phyloP scores from a whole-genome alignment of 345 rosid genomes.

The Murraya koenigii region DNA sequence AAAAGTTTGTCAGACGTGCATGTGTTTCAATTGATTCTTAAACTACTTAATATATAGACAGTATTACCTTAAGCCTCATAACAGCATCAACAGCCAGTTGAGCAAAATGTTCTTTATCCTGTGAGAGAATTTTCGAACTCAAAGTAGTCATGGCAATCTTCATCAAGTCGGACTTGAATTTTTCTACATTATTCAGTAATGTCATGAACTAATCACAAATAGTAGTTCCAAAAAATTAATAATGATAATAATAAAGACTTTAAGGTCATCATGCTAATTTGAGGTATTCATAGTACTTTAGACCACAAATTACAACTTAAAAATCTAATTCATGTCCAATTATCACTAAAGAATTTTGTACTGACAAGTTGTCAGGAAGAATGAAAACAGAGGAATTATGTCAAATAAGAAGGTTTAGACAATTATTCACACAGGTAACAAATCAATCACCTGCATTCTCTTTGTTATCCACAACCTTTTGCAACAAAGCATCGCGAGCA shows the following conservation, averaged over 20 bases:
- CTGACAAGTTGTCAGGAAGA: not conserved
- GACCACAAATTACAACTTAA: not conserved
- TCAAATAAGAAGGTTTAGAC: not conserved
- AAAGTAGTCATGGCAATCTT: slow-evolving; percentile 92
- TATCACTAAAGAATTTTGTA: not conserved
- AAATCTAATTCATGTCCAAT: not conserved
- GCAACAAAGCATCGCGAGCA: slow-evolving; percentile 70
- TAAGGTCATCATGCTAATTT: not conserved
- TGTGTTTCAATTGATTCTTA: not conserved
- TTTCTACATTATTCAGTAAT: slow-evolving; percentile 56
- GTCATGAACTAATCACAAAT: slow-evolving; percentile 3
- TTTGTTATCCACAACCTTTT: slow-evolving; percentile 75
- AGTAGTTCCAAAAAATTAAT: too few relatives aligned
- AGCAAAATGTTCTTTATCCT: slow-evolving; percentile 89
- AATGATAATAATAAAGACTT: not conserved
- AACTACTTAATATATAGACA: not conserved
- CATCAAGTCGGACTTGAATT: slow-evolving; percentile 76
- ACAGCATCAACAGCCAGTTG: slow-evolving; percentile 95
- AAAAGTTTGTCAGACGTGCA: not conserved
- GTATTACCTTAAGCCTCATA: slow-evolving; percentile 71
- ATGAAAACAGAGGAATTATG: not conserved
- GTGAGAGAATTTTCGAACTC: slow-evolving; percentile 91
- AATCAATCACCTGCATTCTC: slow-evolving; percentile 59
- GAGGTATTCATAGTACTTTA: not conserved
- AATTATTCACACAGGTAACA: not conserved